These are phyloP conservation scores for Pythium sp. DNA, from an alignment of 352 stramenopile genomes.

Conservation along the genomic window DNA sequence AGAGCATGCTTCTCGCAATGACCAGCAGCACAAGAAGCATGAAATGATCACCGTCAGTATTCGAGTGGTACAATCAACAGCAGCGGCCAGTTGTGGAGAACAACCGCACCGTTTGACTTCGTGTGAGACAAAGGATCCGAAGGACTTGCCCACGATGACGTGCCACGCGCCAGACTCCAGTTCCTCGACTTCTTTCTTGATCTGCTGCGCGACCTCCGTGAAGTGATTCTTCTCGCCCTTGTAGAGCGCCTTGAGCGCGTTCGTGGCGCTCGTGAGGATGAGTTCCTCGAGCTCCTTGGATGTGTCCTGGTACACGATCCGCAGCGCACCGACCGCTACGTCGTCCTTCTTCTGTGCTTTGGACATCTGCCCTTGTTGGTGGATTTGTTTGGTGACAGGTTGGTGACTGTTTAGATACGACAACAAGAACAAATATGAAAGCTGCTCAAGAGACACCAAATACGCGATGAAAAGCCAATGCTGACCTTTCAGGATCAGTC, in stretches of 20 bases:
- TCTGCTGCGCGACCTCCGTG: conserved; percentile 73
- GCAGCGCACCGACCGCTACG: conserved; percentile 56
- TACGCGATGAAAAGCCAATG: neutral
- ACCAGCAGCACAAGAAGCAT: neutral
- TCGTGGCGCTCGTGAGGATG: conserved; percentile 68
- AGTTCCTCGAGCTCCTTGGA: conserved; percentile 70
- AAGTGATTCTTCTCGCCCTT: conserved; percentile 86
- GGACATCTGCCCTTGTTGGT: conserved; percentile 38
- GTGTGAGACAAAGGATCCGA: conserved; percentile 82
- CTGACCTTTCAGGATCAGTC: conserved; percentile 1
- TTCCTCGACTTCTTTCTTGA: conserved; percentile 80
- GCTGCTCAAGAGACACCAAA: neutral
- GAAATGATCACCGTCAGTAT: neutral
- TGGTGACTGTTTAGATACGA: neutral
- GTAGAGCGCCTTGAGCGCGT: conserved; percentile 78
- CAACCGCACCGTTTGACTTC: conserved; percentile 74
- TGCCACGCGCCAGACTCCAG: conserved; percentile 69
- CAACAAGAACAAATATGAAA: neutral
- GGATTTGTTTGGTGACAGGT: neutral
- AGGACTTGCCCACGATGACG: conserved; percentile 85
- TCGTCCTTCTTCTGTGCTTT: conserved; percentile 83
- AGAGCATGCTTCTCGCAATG: conserved; percentile 54
- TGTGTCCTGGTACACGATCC: conserved; percentile 70
- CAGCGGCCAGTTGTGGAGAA: neutral
- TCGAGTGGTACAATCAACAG: neutral